A percentile compares a stretch with the other conserved stretches of the same genome.
Conservation (phyloP, 768 basidiomycete genomes). For the Auriscalpium vulgare region DNA sequence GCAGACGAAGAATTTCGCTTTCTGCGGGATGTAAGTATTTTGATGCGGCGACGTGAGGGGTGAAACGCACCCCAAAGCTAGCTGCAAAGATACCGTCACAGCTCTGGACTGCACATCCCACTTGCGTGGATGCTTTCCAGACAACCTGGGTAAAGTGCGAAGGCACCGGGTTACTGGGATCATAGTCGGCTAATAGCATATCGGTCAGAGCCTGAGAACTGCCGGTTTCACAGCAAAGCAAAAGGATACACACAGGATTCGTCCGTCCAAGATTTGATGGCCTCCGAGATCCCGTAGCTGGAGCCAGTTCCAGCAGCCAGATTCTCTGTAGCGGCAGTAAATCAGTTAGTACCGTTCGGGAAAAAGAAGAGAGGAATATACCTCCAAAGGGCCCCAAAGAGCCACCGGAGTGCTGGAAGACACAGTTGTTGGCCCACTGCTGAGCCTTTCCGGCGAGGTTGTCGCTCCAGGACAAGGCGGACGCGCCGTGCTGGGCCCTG, state of each 20-base stretch:
- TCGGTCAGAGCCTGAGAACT: not conserved
- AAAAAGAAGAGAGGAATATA: constrained; percentile 17
- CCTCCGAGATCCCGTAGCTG: constrained; percentile 38
- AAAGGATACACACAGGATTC: constrained; percentile 59
- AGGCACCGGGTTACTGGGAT: constrained; percentile 44
- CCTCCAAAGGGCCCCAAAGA: constrained; percentile 57
- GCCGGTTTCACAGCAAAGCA: not conserved
- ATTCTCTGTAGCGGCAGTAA: constrained; percentile 44
- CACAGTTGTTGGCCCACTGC: constrained; percentile 60
- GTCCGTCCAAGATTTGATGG: constrained; percentile 54
- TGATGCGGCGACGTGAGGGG: not conserved
- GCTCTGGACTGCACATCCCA: constrained; percentile 52
- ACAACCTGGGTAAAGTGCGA: constrained; percentile 76
- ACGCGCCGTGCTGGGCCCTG: constrained; percentile 58
- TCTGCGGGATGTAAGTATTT: constrained; percentile 24
- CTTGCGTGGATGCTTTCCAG: constrained; percentile 58
- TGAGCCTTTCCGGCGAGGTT: constrained; percentile 55
- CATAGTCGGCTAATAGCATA: constrained; percentile 40
- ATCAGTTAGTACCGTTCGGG: not conserved
- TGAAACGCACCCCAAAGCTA: constrained; percentile 41
- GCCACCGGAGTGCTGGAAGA: constrained; percentile 64
- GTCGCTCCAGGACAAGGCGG: constrained; percentile 55
- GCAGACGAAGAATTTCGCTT: constrained; percentile 56
- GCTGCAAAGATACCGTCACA: constrained; percentile 47
- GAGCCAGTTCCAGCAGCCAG: constrained; percentile 64